Base-by-base conservation (phyloP, 192 early-diverging fungal species). In the Gigaspora rosea region DNA sequence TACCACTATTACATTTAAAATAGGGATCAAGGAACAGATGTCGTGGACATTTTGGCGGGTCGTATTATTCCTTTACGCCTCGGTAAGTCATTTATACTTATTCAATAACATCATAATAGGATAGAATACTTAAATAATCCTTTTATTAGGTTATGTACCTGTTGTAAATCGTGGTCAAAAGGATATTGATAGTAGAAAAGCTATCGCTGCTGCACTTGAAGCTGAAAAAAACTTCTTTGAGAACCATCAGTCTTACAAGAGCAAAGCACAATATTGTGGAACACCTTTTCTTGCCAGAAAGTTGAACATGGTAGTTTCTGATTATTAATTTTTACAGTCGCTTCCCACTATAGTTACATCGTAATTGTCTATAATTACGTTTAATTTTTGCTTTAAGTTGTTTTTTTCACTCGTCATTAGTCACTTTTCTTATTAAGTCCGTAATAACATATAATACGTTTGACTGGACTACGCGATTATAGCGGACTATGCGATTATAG, bases 81-180 rank as follows among this genome's bases (percentile, higher is more conserved):
- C 13, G 94, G 93, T 93, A 79, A 63, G 82, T 47, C 13, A 48
- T 13, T 46, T 22, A 9, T 74, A 46, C 41, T 75, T 20, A 33
- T 54, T 46, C 48, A n/a, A 77, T 72, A 18, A n/a, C 63, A 15
- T 32, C 32, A 57, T 80, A 16, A 41, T 35, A 50, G 2, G 32
- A 15, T 16, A 13, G 0, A 4, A 2, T 18, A 46, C 15, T n/a
- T 66, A n/a, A 57, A 13, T 56, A 82, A 10, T 51, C 48, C 75
- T 9, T 16, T 18, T 47, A 47, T 12, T 33, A 93, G 97, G 97
- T 36, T 99, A 98, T 81, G 98, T 99, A 13, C 97, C 98, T 12
- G 98, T 99, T 33, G 95, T 99, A 47, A 99, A 99, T 87, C 92
- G 98, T 75, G 97, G 97, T 47, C 98, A 99, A 78, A 89, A 94